phyloP scores from a whole-genome alignment of 768 basidiomycete genomes.

The Leucosporidium creatinivorum region DNA sequence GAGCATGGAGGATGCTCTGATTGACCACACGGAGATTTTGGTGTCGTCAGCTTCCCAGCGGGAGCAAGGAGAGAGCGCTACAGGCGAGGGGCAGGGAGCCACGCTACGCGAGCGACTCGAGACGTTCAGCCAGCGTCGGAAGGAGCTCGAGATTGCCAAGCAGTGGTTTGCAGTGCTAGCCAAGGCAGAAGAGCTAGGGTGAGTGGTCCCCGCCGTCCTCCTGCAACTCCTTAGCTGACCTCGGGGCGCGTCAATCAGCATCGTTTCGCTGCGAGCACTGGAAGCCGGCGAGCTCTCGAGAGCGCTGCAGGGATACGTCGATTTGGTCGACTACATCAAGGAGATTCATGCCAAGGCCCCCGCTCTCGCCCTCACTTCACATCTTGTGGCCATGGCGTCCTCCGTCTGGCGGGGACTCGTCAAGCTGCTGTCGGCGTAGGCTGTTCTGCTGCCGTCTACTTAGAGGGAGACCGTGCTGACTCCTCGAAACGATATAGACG shows the following conservation, averaged over 20 bases:
- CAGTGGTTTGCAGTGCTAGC: conserved; percentile 69
- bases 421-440: conserved; percentile 20
- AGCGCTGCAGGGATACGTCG: conserved; percentile 31
- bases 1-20: conserved; percentile 16
- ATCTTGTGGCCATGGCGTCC: conserved; percentile 53
- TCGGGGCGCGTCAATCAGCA: conserved; percentile 8
- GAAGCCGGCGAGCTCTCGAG: conserved; percentile 13
- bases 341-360: conserved; percentile 44
- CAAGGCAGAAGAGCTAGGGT: conserved; percentile 67
- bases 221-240: background rate
- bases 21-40: conserved; percentile 18
- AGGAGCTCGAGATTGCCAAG: conserved; percentile 67
- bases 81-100: background rate
- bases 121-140: conserved; percentile 63
- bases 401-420: conserved; percentile 41
- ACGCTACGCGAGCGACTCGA: conserved; percentile 79
- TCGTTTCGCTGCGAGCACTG: conserved; percentile 21
- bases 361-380: conserved; percentile 42
- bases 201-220: conserved; percentile 22
- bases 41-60: conserved; percentile 10
- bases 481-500: conserved; percentile 45
- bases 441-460: background rate
- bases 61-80: conserved; percentile 4
- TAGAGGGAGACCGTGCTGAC: background rate
- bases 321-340: conserved; percentile 41